phyloP scores from a whole-genome alignment of 768 basidiomycete species.

The Naganishia onofrii region DNA sequence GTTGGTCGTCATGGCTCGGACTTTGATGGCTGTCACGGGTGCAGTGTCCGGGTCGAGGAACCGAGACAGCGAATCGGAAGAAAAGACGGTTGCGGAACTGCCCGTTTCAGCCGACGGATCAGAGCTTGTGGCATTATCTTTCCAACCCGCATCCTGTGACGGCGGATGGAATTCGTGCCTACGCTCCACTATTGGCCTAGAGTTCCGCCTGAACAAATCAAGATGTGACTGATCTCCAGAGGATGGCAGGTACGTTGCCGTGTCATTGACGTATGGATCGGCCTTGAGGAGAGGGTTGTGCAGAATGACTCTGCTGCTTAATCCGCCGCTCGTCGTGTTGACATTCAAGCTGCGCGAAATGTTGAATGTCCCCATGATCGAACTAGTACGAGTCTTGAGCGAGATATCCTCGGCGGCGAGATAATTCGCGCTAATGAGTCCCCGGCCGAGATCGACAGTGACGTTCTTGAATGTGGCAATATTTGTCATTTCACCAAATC shows the following conservation, averaged over 20 bases:
- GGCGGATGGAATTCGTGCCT: background rate
- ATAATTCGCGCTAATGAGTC: conserved; percentile 40
- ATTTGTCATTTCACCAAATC: conserved; percentile 39
- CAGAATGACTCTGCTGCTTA: conserved; percentile 33
- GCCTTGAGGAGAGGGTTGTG: conserved; percentile 25
- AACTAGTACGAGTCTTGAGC: conserved; percentile 36
- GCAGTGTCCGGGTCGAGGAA: conserved; percentile 6
- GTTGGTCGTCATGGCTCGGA: conserved; percentile 41
- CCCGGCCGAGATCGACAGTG: conserved; percentile 34
- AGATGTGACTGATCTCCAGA: conserved; percentile 10
- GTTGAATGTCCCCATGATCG: conserved; percentile 45
- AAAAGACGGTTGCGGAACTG: conserved; percentile 5
- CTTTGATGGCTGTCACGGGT: conserved; percentile 36
- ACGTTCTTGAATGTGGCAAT: conserved; percentile 38
- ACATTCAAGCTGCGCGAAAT: conserved; percentile 40
- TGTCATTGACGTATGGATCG: conserved; percentile 11
- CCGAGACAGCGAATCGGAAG: conserved; percentile 1
- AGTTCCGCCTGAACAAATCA: conserved; percentile 5
- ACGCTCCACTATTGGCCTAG: background rate
- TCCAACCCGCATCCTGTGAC: background rate
- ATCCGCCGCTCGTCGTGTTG: conserved; percentile 39
- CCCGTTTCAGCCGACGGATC: background rate
- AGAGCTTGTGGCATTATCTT: background rate
- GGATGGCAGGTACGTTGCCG: conserved; percentile 22
- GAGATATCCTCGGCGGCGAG: conserved; percentile 38